These are phyloP conservation scores for Porcisia hertigi DNA, from an alignment of 208 protist genomes.

Conservation along the genomic window DNA sequence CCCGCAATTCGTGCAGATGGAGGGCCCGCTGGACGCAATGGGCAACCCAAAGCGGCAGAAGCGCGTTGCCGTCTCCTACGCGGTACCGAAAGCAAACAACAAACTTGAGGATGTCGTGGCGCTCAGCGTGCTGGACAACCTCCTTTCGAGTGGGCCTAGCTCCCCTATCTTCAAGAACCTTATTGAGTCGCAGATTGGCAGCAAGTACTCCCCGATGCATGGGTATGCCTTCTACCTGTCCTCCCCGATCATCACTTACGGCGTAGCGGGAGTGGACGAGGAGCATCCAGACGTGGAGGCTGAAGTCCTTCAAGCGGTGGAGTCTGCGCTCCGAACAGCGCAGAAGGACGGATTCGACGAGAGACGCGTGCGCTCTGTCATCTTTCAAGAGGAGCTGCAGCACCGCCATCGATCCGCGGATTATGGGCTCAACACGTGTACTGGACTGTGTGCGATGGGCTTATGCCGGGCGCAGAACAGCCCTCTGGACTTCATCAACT, in stretches of 20 bases:
- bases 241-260: constrained; percentile 85
- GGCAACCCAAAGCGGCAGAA: constrained; percentile 77
- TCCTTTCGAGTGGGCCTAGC: constrained; percentile 85
- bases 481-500: constrained; percentile 86
- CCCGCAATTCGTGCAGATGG: constrained; percentile 45
- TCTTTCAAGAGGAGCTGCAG: constrained; percentile 90
- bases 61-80: constrained; percentile 84
- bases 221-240: constrained; percentile 87
- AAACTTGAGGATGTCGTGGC: constrained; percentile 75
- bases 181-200: constrained; percentile 88
- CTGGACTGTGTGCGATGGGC: constrained; percentile 68
- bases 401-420: constrained; percentile 87
- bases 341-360: constrained; percentile 82
- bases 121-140: constrained; percentile 80
- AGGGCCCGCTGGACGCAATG: constrained; percentile 86
- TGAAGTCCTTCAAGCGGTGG: constrained; percentile 68
- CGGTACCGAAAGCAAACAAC: constrained; percentile 58
- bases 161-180: constrained; percentile 89
- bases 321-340: constrained; percentile 55
- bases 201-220: constrained; percentile 80
- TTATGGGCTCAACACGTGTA: constrained; percentile 86
- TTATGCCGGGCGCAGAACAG: constrained; percentile 74
- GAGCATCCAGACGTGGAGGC: constrained; percentile 47
- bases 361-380: constrained; percentile 77
- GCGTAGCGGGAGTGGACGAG: constrained; percentile 87